phyloP scores from a whole-genome alignment of 306 rosid species.

The Gastrolobium villosum region DNA sequence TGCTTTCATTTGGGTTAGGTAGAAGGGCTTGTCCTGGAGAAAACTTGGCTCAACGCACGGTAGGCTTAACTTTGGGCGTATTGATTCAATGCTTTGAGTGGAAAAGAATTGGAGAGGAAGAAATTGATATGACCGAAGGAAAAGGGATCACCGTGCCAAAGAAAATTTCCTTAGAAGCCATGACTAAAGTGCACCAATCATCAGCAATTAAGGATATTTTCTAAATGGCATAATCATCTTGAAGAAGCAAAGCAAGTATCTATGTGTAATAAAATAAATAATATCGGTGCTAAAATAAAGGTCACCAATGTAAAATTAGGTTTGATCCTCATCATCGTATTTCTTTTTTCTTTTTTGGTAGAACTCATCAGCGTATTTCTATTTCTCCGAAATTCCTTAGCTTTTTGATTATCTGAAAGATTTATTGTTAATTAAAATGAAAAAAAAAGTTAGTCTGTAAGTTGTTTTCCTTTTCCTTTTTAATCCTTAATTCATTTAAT shows the following conservation, averaged over 20 bases:
- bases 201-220: neutral
- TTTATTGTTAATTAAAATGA: no score
- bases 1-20: constrained; percentile 9
- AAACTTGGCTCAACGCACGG: constrained; percentile 23
- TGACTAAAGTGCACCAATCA: neutral
- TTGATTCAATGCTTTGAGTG: constrained; percentile 29
- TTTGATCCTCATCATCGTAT: neutral
- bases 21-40: constrained; percentile 27
- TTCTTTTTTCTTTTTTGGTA: neutral
- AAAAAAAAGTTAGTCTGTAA: no score
- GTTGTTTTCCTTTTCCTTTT: no score
- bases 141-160: neutral
- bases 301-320: neutral
- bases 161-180: constrained; percentile 5
- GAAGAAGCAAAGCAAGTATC: neutral
- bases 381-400: no score
- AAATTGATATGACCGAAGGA: constrained; percentile 31
- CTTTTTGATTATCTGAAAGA: no score
- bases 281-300: neutral
- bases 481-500: no score
- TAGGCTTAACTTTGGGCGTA: neutral
- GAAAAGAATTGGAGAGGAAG: neutral
- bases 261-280: neutral
- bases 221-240: neutral
- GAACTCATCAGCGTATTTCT: no score